phyloP scores from a whole-genome alignment of 306 rosid genomes.

The Purshia tridentata region DNA sequence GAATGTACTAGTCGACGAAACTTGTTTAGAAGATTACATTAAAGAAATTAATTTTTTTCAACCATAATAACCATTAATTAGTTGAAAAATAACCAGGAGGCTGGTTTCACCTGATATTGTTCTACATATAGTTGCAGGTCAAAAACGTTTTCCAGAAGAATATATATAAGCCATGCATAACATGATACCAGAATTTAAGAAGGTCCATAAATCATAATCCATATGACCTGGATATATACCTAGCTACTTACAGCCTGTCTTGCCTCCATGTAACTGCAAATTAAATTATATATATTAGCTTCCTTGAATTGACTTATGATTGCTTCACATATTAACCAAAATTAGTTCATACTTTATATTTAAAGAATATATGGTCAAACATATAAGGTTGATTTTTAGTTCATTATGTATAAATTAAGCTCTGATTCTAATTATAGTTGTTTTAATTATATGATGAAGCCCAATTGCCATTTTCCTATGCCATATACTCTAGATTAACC shows the following conservation, averaged over 20 bases:
- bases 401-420: not conserved
- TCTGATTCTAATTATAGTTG: not conserved
- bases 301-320: slow-evolving; percentile 26
- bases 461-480: not conserved
- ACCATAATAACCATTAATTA: not conserved
- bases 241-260: slow-evolving; percentile 54
- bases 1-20: too few species aligned
- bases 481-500: not conserved
- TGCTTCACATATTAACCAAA: slow-evolving; percentile 8
- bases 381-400: not conserved
- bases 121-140: slow-evolving; percentile 35
- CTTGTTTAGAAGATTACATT: too few species aligned
- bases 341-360: not conserved
- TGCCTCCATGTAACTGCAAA: slow-evolving; percentile 33
- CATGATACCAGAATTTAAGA: slow-evolving; percentile 33
- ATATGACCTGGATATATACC: slow-evolving; percentile 37
- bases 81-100: not conserved
- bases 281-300: slow-evolving; percentile 27
- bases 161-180: slow-evolving; percentile 29
- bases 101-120: slow-evolving; percentile 11
- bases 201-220: slow-evolving; percentile 15
- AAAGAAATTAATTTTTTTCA: too few species aligned
- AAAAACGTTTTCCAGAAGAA: slow-evolving; percentile 34
- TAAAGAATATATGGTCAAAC: slow-evolving; percentile 17
- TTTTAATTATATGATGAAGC: not conserved